These are phyloP conservation scores for Trebouxia sp. DNA, from an alignment of 139 green algal genomes.

Conservation along the genomic window DNA sequence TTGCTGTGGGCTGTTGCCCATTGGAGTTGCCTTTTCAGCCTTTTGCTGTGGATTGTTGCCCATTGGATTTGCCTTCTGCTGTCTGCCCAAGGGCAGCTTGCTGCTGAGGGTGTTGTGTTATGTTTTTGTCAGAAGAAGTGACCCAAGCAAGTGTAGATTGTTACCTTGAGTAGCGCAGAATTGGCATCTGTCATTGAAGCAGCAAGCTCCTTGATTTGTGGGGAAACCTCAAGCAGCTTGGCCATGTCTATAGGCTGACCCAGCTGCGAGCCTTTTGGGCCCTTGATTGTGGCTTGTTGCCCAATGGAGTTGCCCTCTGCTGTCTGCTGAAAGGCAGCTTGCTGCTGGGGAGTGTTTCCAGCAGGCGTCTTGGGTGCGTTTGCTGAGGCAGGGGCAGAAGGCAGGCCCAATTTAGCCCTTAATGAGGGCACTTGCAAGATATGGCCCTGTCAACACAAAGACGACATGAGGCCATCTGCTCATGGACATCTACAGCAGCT, in stretches of 20 bases:
- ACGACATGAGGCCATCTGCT: too few species aligned
- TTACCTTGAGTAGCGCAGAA: neutral
- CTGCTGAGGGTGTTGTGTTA: neutral
- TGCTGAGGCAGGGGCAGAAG: neutral
- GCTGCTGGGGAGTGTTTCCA: neutral
- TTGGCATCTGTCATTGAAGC: neutral
- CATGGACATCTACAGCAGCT: too few species aligned
- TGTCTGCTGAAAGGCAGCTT: neutral
- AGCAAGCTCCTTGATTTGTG: neutral
- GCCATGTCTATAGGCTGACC: neutral
- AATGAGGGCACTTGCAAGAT: neutral
- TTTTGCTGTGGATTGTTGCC: neutral
- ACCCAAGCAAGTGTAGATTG: neutral
- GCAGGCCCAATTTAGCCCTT: neutral
- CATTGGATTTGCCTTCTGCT: neutral
- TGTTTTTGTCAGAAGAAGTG: neutral
- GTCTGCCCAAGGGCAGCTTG: neutral
- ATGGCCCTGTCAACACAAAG: neutral
- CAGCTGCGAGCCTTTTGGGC: too few species aligned
- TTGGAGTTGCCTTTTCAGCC: neutral
- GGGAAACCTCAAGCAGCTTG: neutral
- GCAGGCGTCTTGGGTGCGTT: too few species aligned
- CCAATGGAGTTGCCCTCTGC: neutral
- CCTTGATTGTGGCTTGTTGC: neutral
- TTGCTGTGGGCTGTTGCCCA: neutral